phyloP scores from a whole-genome alignment of 2,329 filamentous ascomycete genomes.

The Tolypocladium tundrense region DNA sequence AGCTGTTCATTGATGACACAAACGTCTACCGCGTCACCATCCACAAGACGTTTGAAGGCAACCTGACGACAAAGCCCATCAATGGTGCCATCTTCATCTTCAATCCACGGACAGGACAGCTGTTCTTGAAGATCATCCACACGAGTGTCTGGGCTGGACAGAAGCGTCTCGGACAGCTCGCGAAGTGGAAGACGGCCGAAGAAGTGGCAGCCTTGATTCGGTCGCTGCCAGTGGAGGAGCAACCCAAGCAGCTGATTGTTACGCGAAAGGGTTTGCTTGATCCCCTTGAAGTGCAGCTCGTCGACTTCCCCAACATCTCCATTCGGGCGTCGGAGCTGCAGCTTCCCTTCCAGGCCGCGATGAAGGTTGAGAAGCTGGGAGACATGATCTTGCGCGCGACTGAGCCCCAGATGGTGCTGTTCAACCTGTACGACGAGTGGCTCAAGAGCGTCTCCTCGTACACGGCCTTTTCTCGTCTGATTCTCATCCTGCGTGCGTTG shows the following conservation, averaged over 20 bases:
- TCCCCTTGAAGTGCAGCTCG: slow-evolving; percentile 90
- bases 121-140: slow-evolving; percentile 99
- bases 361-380: slow-evolving; percentile 98
- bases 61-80: slow-evolving; percentile 97
- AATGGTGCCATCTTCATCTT: slow-evolving; percentile 99
- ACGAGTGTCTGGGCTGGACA: slow-evolving; percentile 98
- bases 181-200: slow-evolving; percentile 99
- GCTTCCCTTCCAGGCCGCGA: slow-evolving; percentile 95
- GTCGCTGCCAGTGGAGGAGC: slow-evolving; percentile 92
- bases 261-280: slow-evolving; percentile 95
- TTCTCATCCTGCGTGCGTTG: slow-evolving; percentile 85
- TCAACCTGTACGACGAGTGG: slow-evolving; percentile 99
- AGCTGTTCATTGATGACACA: slow-evolving; percentile 97
- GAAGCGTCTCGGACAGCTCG: slow-evolving; percentile 95
- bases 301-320: slow-evolving; percentile 98
- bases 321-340: slow-evolving; percentile 96
- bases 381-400: slow-evolving; percentile 98
- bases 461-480: slow-evolving; percentile 91
- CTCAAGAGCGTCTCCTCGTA: slow-evolving; percentile 97
- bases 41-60: slow-evolving; percentile 98
- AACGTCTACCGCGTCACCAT: slow-evolving; percentile 99
- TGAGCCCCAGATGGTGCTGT: slow-evolving; percentile 99
- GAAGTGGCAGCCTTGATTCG: slow-evolving; percentile 97
- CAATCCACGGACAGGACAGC: slow-evolving; percentile 93
- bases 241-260: slow-evolving; percentile 97